Evolutionary conservation across 176 grass and related monocot genomes (phyloP).

Genomic region (Bothriochloa decipiens): DNA sequence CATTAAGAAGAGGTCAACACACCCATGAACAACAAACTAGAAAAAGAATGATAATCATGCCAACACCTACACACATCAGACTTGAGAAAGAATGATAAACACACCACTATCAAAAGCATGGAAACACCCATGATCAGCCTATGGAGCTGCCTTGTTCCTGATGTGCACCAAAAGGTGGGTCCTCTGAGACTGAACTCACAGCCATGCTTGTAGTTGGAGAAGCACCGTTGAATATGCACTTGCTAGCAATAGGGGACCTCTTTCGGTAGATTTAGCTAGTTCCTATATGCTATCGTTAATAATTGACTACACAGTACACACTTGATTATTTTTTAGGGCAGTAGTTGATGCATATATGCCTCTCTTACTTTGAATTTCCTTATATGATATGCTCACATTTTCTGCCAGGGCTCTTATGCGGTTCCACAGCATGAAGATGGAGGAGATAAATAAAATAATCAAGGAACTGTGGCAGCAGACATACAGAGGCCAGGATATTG

Average conservation of each 20-base stretch:
- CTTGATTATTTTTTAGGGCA: neutral
- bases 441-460: slow-evolving; percentile 99
- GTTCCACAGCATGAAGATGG: slow-evolving; percentile 99
- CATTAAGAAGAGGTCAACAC: neutral
- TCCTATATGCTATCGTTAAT: neutral
- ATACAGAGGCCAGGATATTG: slow-evolving; percentile 96
- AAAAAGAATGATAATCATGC: neutral
- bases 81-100: no score
- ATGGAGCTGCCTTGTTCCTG: no score
- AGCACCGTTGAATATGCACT: no score
- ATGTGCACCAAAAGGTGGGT: no score
- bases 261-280: neutral
- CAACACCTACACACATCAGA: no score
- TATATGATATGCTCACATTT: slow-evolving; percentile 17
- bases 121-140: no score
- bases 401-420: slow-evolving; percentile 86
- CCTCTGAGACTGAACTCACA: no score
- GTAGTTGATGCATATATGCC: neutral
- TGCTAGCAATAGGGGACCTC: neutral
- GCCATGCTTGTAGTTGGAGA: no score
- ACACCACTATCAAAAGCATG: no score
- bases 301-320: neutral
- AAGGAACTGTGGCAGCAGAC: slow-evolving; percentile 99
- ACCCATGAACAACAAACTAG: neutral
- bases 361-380: slow-evolving; percentile 3